These are phyloP conservation scores for Omphalotus guepiniiformis DNA, from an alignment of 768 basidiomycete genomes.

Conservation along the genomic window DNA sequence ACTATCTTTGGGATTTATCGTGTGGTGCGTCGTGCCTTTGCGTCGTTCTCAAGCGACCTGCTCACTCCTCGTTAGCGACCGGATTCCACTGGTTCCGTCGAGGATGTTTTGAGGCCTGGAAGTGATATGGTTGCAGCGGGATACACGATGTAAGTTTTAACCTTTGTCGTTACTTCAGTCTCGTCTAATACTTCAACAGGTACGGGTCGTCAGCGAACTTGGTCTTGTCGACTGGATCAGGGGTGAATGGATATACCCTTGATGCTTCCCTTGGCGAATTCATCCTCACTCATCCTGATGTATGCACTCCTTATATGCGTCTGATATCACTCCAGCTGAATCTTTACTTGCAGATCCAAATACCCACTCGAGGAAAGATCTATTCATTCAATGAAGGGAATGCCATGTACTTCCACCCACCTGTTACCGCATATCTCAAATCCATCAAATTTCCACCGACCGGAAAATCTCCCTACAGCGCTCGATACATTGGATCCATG, in stretches of 20 bases:
- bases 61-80: conserved; percentile 42
- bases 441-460: conserved; percentile 86
- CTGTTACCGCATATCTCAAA: conserved; percentile 76
- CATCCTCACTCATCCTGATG: conserved; percentile 96
- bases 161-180: conserved; percentile 2
- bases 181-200: conserved; percentile 27
- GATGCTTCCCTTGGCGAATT: conserved; percentile 96
- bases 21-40: conserved; percentile 53
- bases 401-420: conserved; percentile 87
- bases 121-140: conserved; percentile 97
- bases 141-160: conserved; percentile 83
- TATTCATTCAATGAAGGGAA: conserved; percentile 99
- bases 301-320: conserved; percentile 27
- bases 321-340: conserved; percentile 4
- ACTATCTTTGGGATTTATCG: conserved; percentile 98
- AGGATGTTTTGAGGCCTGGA: conserved; percentile 91
- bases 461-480: conserved; percentile 86
- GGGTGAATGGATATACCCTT: conserved; percentile 97
- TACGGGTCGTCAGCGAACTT: conserved; percentile 94
- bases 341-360: conserved; percentile 63
- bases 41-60: background rate
- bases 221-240: conserved; percentile 90
- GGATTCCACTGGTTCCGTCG: conserved; percentile 73
- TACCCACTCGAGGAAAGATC: conserved; percentile 94
- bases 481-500: conserved; percentile 97